Percentiles rank a stretch among this genome's conserved stretches.
Conservation (phyloP, 2,329 filamentous ascomycete genomes). For the Botrytis paeoniae region DNA sequence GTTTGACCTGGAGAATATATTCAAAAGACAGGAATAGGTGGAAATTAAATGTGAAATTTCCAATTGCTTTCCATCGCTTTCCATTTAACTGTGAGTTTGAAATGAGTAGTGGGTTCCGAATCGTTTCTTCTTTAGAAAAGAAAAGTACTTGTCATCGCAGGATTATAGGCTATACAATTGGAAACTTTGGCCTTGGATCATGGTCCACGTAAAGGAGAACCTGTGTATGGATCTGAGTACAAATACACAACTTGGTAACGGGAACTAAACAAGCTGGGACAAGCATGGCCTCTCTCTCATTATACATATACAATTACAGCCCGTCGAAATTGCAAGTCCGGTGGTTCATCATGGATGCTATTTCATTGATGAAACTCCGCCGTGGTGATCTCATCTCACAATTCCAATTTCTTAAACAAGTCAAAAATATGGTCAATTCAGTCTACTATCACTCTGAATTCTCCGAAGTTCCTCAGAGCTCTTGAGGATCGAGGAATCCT, state of each 20-base stretch:
- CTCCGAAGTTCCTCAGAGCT: neutral
- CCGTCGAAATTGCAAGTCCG: neutral
- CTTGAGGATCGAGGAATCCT: neutral
- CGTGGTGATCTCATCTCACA: neutral
- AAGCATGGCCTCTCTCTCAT: accelerated
- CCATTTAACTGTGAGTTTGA: no score
- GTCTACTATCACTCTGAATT: neutral
- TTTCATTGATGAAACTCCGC: neutral
- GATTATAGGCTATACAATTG: neutral
- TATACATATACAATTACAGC: neutral
- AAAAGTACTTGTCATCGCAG: neutral
- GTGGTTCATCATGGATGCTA: neutral
- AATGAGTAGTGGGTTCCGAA: neutral
- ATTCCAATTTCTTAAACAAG: neutral
- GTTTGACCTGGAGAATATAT: neutral
- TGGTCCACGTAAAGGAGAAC: neutral
- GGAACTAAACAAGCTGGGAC: neutral
- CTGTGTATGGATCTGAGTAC: neutral
- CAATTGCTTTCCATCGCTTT: neutral
- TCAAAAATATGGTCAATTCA: neutral
- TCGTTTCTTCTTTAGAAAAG: neutral
- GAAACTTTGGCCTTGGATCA: neutral
- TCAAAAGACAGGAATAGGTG: neutral
- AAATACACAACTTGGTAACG: neutral
- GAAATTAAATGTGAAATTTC: neutral